These are phyloP conservation scores for Fusarium phyllophilum DNA, from an alignment of 2,329 filamentous ascomycete genomes.

Conservation along the genomic window DNA sequence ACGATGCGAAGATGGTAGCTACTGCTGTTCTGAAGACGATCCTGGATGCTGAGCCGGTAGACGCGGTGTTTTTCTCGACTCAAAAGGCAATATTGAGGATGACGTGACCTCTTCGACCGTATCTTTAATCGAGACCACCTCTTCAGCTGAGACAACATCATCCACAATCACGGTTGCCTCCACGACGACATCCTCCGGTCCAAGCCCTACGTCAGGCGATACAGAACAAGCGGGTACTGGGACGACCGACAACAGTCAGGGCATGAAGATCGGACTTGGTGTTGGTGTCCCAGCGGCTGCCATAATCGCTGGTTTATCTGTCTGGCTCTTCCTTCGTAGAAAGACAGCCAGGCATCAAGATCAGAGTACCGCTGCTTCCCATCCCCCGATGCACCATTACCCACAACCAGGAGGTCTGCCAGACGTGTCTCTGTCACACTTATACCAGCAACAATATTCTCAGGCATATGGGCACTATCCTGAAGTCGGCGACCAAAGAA, in stretches of 20 bases:
- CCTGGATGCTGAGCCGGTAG: conserved; percentile 21
- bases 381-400: background rate
- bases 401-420: background rate
- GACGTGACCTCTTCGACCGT: background rate
- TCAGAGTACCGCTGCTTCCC: background rate
- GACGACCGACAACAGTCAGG: background rate
- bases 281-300: conserved; percentile 15
- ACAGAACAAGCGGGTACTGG: background rate
- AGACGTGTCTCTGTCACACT: background rate
- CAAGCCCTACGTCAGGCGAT: background rate
- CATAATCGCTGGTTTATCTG: background rate
- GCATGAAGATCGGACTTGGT: conserved; percentile 21
- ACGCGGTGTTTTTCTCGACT: conserved; percentile 22
- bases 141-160: background rate
- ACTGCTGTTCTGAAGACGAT: conserved; percentile 32
- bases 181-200: background rate
- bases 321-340: background rate
- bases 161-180: background rate
- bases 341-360: background rate
- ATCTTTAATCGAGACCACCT: background rate
- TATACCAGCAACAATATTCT: background rate
- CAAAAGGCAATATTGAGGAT: background rate
- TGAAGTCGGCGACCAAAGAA: background rate
- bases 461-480: background rate
- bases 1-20: conserved; percentile 30